phyloP scores from a whole-genome alignment of 2,329 filamentous ascomycete species.

The Colletotrichum salicis region DNA sequence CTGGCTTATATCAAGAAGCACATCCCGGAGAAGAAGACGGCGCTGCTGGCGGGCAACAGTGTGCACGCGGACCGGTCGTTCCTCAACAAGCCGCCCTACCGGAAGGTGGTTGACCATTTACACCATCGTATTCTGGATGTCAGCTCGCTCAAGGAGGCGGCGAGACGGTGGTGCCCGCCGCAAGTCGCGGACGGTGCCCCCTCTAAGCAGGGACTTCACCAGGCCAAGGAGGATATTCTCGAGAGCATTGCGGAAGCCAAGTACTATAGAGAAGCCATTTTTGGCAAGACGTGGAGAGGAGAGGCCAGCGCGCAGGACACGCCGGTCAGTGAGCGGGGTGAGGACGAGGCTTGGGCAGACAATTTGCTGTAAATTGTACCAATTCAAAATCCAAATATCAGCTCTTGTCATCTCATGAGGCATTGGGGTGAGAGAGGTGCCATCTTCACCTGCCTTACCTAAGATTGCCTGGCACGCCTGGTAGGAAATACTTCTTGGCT shows the following conservation, averaged over 20 bases:
- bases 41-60: slow-evolving; percentile 88
- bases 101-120: slow-evolving; percentile 77
- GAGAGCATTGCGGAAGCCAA: slow-evolving; percentile 94
- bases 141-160: slow-evolving; percentile 91
- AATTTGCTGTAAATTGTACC: slow-evolving; percentile 24
- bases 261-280: slow-evolving; percentile 81
- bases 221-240: slow-evolving; percentile 88
- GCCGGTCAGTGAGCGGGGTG: slow-evolving; percentile 31
- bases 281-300: slow-evolving; percentile 52
- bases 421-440: neutral
- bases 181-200: slow-evolving; percentile 72
- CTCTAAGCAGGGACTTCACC: slow-evolving; percentile 79
- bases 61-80: slow-evolving; percentile 92
- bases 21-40: slow-evolving; percentile 73
- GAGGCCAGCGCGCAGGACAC: slow-evolving; percentile 23
- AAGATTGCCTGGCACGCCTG: neutral
- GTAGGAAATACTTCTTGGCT: neutral
- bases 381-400: neutral
- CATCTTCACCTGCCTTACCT: neutral
- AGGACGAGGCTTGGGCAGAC: slow-evolving; percentile 36
- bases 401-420: too few relatives aligned
- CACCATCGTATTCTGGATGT: slow-evolving; percentile 94
- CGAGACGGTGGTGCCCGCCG: slow-evolving; percentile 79
- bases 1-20: slow-evolving; percentile 81
- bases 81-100: slow-evolving; percentile 79